Base-by-base conservation (phyloP, 2,329 filamentous ascomycete species). In the Alternaria viburni region DNA sequence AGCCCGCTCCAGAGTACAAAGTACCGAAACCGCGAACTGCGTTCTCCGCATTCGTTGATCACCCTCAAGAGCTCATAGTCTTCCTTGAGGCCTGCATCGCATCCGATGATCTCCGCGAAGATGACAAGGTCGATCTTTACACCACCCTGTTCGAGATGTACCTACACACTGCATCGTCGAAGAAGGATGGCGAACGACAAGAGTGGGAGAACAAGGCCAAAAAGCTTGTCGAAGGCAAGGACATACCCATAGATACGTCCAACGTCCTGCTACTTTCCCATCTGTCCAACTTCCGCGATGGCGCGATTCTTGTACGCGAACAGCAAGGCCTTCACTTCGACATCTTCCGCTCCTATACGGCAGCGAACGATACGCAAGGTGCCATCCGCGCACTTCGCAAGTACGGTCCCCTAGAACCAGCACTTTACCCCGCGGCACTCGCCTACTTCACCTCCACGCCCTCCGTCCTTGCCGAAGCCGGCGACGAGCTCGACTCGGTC, bases 81-180 rank as follows among this genome's bases (percentile, higher is more conserved):
- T 99, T 99, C 76, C 85, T 99, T 0, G 95, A 99, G 80, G 93
- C 93, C 6, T 94, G 95, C 64, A 87, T 97, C 6, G 83, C 89
- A 54, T 90, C 93, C 61, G 84, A 89, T 19, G 86, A 87, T 21
- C 80, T 97, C n/a, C 89, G 88, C 19, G 85, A 91, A 36, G 86
- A 89, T 9, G 92, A 97, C 76, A 91, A 89, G 67, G 87, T 90
- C 2, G 96, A 99, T 78, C 85, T 99, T 15, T 96, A 96, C 75
- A 98, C 95, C 0, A 97, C 96, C 0, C 80, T 99, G 13, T 98
- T 99, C 75, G 96, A 99, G 79, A 98, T 99, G 91, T 99, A 98
- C 76, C 84, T 99, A 9, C 92, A 97, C 79, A 96, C 93, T 72
- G 92, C 95, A 21, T 91, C 89, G 62, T 88, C 90, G 61, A 90